Conservation (phyloP, 495 filamentous ascomycete genomes). For the Trichocladium uniseriatum region DNA sequence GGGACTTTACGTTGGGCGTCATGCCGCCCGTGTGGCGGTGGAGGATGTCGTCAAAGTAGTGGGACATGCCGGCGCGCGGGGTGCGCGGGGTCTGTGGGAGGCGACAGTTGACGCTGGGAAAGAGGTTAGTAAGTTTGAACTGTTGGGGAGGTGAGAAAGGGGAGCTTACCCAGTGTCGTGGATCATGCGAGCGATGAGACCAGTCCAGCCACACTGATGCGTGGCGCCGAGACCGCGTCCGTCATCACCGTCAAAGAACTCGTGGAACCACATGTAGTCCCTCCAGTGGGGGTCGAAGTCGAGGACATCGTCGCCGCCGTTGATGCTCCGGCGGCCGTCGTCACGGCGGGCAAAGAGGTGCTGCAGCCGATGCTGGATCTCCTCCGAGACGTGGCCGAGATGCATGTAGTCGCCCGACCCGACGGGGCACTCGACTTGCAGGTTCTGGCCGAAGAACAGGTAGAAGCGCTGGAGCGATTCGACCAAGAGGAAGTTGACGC, state of each 20-base stretch:
- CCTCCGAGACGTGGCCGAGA: slow-evolving; percentile 89
- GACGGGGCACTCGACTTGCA: slow-evolving; percentile 87
- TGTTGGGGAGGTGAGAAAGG: not conserved
- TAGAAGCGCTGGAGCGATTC: slow-evolving; percentile 88
- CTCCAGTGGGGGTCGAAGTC: slow-evolving; percentile 90
- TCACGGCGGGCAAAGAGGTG: slow-evolving; percentile 79
- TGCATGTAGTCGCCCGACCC: slow-evolving; percentile 95
- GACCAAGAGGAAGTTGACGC: slow-evolving; percentile 89
- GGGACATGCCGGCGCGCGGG: slow-evolving; percentile 67
- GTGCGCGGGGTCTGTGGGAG: slow-evolving; percentile 88
- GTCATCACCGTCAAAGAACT: slow-evolving; percentile 91
- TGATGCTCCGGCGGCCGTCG: slow-evolving; percentile 77
- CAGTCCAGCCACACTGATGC: slow-evolving; percentile 98
- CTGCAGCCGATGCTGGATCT: slow-evolving; percentile 89
- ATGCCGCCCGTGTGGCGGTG: slow-evolving; percentile 36
- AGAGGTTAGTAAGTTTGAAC: slow-evolving; percentile 13
- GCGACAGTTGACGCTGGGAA: slow-evolving; percentile 68
- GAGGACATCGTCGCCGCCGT: slow-evolving; percentile 68
- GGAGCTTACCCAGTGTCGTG: slow-evolving; percentile 82
- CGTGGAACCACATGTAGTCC: slow-evolving; percentile 90
- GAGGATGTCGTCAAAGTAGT: slow-evolving; percentile 94
- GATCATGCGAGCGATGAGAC: slow-evolving; percentile 89
- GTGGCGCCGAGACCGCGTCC: slow-evolving; percentile 85
- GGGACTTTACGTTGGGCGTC: slow-evolving; percentile 27
- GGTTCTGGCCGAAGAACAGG: slow-evolving; percentile 83